Evolutionary conservation across 139 green algal species (phyloP).

Genomic region (Volvox africanus): DNA sequence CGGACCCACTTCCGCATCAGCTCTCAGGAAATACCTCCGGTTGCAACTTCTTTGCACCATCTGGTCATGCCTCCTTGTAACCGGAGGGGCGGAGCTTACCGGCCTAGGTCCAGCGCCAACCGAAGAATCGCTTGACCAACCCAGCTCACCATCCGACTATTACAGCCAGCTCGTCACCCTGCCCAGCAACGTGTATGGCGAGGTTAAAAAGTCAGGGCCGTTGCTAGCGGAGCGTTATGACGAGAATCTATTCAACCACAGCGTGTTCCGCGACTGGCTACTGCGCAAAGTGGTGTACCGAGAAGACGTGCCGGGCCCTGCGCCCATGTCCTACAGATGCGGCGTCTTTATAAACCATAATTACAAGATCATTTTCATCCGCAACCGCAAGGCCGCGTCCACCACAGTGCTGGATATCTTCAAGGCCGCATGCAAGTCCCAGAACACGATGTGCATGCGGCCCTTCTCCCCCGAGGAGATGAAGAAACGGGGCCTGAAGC

Average conservation of each 20-base stretch:
- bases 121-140: background rate
- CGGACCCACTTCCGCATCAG: background rate
- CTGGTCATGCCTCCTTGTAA: background rate
- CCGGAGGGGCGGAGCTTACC: background rate
- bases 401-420: conserved; percentile 46
- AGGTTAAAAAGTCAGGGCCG: conserved; percentile 15
- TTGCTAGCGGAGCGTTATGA: conserved; percentile 22
- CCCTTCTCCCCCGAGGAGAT: conserved; percentile 4
- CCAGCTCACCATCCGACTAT: background rate
- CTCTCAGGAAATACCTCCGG: background rate
- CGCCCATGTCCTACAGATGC: conserved; percentile 48
- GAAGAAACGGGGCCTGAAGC: background rate
- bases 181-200: background rate
- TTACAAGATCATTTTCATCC: conserved; percentile 50
- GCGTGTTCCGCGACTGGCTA: conserved; percentile 27
- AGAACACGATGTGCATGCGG: conserved; percentile 31
- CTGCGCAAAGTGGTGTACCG: background rate
- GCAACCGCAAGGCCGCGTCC: conserved; percentile 45
- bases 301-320: background rate
- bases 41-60: background rate
- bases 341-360: conserved; percentile 48
- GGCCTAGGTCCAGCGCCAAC: background rate
- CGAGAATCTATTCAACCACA: conserved; percentile 46
- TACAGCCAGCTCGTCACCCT: conserved; percentile 33
- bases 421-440: conserved; percentile 40